Conservation (phyloP, 139 green algal species). For the Coelastrella sp. region DNA sequence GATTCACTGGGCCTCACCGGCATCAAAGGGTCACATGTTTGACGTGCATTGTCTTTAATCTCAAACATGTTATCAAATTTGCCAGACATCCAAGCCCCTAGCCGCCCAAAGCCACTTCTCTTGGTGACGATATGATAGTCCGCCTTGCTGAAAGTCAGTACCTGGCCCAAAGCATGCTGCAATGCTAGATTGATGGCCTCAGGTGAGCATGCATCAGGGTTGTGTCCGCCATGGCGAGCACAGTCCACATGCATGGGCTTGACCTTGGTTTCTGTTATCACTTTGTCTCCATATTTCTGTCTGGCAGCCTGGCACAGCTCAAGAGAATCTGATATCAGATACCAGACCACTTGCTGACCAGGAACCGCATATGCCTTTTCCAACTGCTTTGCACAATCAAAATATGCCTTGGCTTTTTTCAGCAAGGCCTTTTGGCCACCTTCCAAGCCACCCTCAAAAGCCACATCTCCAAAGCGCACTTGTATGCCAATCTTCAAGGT, state of each 20-base stretch:
- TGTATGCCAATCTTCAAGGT: constrained; percentile 39
- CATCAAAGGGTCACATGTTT: no score
- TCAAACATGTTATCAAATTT: constrained; percentile 26
- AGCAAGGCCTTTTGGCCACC: not conserved
- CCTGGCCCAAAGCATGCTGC: constrained; percentile 21
- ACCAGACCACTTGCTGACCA: constrained; percentile 42
- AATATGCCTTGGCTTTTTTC: not conserved
- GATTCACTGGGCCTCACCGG: no score
- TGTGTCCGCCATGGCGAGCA: not conserved
- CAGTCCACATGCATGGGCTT: constrained; percentile 11
- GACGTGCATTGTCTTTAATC: not conserved
- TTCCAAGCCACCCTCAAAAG: not conserved
- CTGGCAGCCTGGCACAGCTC: not conserved
- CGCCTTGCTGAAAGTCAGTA: constrained; percentile 35
- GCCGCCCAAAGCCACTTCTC: constrained; percentile 27
- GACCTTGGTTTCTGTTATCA: constrained; percentile 4
- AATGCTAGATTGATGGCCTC: constrained; percentile 3
- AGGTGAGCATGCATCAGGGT: not conserved
- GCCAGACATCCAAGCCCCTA: constrained; percentile 33
- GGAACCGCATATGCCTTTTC: not conserved
- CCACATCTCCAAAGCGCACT: constrained; percentile 23
- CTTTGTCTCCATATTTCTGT: constrained; percentile 11
- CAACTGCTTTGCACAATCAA: not conserved
- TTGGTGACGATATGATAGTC: constrained; percentile 35
- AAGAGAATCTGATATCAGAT: constrained; percentile 14